Evolutionary conservation across 2,329 filamentous ascomycete genomes (phyloP).

Genomic region (Sporothrix globosa): DNA sequence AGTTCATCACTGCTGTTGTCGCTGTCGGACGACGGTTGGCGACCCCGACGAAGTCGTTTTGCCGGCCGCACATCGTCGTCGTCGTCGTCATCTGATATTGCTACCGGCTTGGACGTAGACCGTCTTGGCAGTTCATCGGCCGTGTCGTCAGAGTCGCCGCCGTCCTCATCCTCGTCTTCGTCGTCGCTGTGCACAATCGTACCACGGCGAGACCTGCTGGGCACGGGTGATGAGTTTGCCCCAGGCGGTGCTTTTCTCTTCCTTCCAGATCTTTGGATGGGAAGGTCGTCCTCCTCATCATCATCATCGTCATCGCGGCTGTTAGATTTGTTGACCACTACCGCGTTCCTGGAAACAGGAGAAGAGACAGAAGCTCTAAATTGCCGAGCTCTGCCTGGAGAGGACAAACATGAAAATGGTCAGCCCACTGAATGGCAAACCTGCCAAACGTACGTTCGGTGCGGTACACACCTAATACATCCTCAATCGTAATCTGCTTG

Average conservation of each 20-base stretch:
- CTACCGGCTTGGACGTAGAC: neutral
- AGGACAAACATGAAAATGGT: neutral
- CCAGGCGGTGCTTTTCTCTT: neutral
- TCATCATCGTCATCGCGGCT: neutral
- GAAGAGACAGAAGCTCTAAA: neutral
- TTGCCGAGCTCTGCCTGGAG: neutral
- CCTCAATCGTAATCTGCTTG: conserved; percentile 29
- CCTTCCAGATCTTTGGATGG: neutral
- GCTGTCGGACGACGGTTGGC: neutral
- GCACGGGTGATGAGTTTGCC: neutral
- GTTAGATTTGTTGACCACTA: neutral
- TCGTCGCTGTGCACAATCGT: neutral
- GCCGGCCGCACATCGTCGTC: conserved; percentile 31
- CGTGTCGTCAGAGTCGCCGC: neutral
- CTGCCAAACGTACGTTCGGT: neutral
- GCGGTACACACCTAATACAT: conserved; percentile 15
- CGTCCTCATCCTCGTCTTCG: neutral
- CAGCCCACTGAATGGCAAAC: neutral
- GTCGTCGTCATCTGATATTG: neutral
- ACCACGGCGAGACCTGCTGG: neutral
- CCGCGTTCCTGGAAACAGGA: neutral
- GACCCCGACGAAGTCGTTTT: conserved; percentile 28
- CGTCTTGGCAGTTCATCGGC: neutral
- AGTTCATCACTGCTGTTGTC: conserved; percentile 1
- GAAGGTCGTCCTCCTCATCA: neutral